phyloP scores from a whole-genome alignment of 768 basidiomycete species.

The Amylocystis lapponica region DNA sequence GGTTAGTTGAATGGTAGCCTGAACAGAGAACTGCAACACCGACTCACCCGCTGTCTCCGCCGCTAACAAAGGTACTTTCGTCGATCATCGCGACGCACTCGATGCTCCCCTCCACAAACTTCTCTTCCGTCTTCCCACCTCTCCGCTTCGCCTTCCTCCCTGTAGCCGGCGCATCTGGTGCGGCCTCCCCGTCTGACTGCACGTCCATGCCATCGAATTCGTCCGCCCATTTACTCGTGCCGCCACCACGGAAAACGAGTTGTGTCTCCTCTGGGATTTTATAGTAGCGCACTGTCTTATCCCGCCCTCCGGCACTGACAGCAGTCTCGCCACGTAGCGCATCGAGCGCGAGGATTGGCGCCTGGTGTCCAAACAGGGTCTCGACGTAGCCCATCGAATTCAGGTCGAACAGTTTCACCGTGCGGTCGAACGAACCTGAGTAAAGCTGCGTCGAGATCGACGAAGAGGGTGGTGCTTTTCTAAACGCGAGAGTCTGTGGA shows the following conservation, averaged over 20 bases:
- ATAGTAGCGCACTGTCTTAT: constrained; percentile 93
- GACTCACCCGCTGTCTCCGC: constrained; percentile 92
- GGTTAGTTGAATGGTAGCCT: background rate
- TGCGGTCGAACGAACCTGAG: constrained; percentile 79
- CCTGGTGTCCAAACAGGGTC: constrained; percentile 96
- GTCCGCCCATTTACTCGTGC: constrained; percentile 71
- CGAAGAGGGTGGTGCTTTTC: constrained; percentile 49
- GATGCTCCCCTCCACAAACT: constrained; percentile 84
- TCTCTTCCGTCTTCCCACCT: constrained; percentile 32
- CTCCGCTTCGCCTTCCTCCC: constrained; percentile 25
- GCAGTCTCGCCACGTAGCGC: constrained; percentile 79
- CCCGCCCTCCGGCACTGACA: constrained; percentile 83
- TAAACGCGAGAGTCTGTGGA: constrained; percentile 61
- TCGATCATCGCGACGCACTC: constrained; percentile 95
- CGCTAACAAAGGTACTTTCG: constrained; percentile 86
- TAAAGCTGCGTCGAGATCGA: constrained; percentile 46
- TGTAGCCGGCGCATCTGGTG: constrained; percentile 37
- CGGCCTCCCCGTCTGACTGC: constrained; percentile 54
- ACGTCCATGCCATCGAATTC: constrained; percentile 75
- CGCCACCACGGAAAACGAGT: constrained; percentile 95
- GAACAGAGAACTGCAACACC: constrained; percentile 1
- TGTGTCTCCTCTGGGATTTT: constrained; percentile 95
- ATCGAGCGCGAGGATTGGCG: constrained; percentile 72
- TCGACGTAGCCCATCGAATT: constrained; percentile 89
- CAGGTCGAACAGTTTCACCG: constrained; percentile 81